Evolutionary conservation across 352 stramenopile species (phyloP).

Genomic region (Pythium chondricola): DNA sequence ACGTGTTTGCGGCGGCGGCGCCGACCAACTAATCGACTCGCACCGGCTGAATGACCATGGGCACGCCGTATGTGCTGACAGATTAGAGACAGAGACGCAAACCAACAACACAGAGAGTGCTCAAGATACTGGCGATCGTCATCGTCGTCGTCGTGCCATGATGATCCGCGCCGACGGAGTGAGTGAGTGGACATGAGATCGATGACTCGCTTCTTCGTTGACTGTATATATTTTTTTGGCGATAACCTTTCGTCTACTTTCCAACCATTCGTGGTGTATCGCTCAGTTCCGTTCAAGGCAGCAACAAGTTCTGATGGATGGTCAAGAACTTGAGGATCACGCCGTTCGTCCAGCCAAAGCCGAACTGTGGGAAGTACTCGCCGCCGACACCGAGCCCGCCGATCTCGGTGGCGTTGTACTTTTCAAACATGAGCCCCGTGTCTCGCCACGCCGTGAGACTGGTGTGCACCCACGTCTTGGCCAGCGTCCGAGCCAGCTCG

Average conservation of each 20-base stretch:
- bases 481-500: conserved; percentile 40
- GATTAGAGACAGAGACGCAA: neutral
- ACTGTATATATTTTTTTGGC: conserved; percentile 16
- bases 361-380: conserved; percentile 86
- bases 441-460: conserved; percentile 56
- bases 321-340: conserved; percentile 86
- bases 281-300: no score
- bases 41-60: no score
- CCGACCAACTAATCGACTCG: conserved; percentile 35
- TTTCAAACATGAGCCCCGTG: conserved; percentile 85
- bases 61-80: no score
- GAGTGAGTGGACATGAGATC: no score
- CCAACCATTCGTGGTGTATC: no score
- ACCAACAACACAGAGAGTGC: neutral
- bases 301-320: conserved; percentile 65
- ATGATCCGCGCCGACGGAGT: no score
- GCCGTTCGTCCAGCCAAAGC: conserved; percentile 85
- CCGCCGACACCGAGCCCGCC: conserved; percentile 66
- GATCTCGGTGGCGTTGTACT: conserved; percentile 75
- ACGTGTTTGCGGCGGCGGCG: conserved; percentile 77
- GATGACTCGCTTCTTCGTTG: neutral
- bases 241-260: no score
- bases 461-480: conserved; percentile 58
- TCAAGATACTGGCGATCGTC: no score
- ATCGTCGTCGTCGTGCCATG: no score